Base-by-base conservation (phyloP, 2,329 filamentous ascomycete species). In the Aspergillus candidus region DNA sequence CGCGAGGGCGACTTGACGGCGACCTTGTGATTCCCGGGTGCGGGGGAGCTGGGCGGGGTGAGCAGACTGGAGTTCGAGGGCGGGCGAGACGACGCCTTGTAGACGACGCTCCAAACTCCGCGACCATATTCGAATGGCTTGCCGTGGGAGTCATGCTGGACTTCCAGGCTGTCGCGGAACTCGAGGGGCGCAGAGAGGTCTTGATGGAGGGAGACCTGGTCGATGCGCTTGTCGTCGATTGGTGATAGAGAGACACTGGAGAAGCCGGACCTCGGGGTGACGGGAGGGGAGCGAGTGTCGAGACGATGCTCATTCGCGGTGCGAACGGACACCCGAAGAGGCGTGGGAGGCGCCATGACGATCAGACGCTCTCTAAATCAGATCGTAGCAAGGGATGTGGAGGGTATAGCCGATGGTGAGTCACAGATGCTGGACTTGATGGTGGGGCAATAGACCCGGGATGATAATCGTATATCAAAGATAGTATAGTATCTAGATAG, bases 21-120 rank as follows among this genome's bases (percentile, higher is more conserved):
- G 15, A 73, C 57, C 3, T 72, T 40, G 12, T 56, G 60, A 15
- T 44, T 53, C 22, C 42, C 51, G 15, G 57, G 53, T 6, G 53
- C 53, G 29, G 69, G 66, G 11, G 69, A 70, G 38, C 61, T 65
- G 12, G 66, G 62, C 35, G 63, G 60, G 31, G 62, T 66, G 22
- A 57, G 38, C 12, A 43, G 22, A 29, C 52, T 34, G 22, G 43
- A 11, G 11, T 30, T 36, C n/a, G 46, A 32, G 31, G 51, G 30
- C 11, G 51, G 47, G 14, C 40, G 54, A 11, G 60, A 57, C 4
- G 49, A 58, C 10, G 70, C 72, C 48, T 67, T 68, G 55, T 70
- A 72, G 13, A 75, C 72, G 13, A 63, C 65, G 48, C 72, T 74
- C 71, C 72, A 74, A 13, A 63, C 70, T 17, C 72, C 72, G 32